Evolutionary conservation across 2,329 filamentous ascomycete species (phyloP).

Genomic region (Trichoderma koningiopsis): DNA sequence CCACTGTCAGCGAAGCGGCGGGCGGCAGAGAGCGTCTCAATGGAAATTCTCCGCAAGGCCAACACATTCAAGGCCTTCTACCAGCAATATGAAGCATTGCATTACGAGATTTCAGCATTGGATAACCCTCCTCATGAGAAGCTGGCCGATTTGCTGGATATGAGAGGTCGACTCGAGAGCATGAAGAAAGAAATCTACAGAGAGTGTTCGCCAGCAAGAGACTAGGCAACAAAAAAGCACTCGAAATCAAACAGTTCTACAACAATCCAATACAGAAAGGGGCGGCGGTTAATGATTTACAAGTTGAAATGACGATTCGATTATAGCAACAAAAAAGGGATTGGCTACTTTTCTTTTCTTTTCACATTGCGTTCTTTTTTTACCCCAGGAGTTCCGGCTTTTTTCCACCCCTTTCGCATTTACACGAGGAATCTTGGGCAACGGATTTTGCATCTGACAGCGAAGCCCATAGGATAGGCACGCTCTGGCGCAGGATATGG

Average conservation of each 20-base stretch:
- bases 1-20: slow-evolving; percentile 36
- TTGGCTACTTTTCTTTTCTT: slow-evolving; percentile 23
- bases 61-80: slow-evolving; percentile 59
- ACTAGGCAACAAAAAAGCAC: slow-evolving; percentile 6
- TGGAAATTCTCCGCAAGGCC: slow-evolving; percentile 56
- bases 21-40: slow-evolving; percentile 34
- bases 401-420: slow-evolving; percentile 26
- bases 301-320: slow-evolving; percentile 23
- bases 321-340: slow-evolving; percentile 25
- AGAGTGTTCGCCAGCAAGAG: slow-evolving; percentile 41
- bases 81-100: slow-evolving; percentile 58
- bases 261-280: slow-evolving; percentile 1
- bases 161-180: slow-evolving; percentile 56
- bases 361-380: not conserved
- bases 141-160: slow-evolving; percentile 53
- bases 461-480: slow-evolving; percentile 22
- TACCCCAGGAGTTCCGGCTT: slow-evolving; percentile 19
- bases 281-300: slow-evolving; percentile 20
- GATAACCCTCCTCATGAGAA: slow-evolving; percentile 55
- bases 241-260: not conserved
- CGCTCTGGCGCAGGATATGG: slow-evolving; percentile 28
- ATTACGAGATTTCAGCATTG: slow-evolving; percentile 55
- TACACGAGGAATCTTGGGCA: slow-evolving; percentile 25
- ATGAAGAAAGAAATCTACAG: slow-evolving; percentile 63
- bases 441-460: slow-evolving; percentile 27